Evolutionary conservation across 805 yeast species (phyloP).

Genomic region (Starmerella floricola): DNA sequence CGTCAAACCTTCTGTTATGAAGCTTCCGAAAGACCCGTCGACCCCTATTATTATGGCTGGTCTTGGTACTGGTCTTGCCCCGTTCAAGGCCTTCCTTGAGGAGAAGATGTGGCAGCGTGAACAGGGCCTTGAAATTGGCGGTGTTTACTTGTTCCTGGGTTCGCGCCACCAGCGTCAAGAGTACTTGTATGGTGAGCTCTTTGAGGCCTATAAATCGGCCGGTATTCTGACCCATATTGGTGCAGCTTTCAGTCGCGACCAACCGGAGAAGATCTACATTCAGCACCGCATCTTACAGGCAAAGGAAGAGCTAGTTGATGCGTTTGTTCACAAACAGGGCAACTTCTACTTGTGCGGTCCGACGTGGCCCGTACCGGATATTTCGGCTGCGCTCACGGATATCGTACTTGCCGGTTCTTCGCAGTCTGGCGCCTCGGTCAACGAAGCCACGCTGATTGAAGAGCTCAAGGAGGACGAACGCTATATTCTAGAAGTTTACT

Average conservation of each 20-base stretch:
- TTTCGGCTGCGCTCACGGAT: slow-evolving; percentile 78
- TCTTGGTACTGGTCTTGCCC: slow-evolving; percentile 94
- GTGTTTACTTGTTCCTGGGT: slow-evolving; percentile 75
- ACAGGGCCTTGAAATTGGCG: slow-evolving; percentile 84
- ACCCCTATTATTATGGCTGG: slow-evolving; percentile 96
- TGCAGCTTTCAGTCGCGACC: slow-evolving; percentile 97
- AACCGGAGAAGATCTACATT: slow-evolving; percentile 84
- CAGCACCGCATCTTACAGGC: slow-evolving; percentile 84
- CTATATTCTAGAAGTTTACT: slow-evolving; percentile 87
- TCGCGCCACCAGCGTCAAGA: slow-evolving; percentile 93
- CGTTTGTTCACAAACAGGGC: slow-evolving; percentile 68
- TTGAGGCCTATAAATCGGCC: slow-evolving; percentile 93
- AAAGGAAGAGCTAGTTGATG: slow-evolving; percentile 58
- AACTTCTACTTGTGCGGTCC: slow-evolving; percentile 96
- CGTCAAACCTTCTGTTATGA: slow-evolving; percentile 95
- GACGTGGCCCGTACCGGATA: slow-evolving; percentile 98
- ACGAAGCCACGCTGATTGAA: slow-evolving; percentile 71
- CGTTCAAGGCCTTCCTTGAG: slow-evolving; percentile 93
- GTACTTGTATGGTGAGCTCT: slow-evolving; percentile 87
- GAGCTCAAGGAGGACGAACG: slow-evolving; percentile 87
- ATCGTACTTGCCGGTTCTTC: slow-evolving; percentile 62
- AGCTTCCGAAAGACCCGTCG: slow-evolving; percentile 72
- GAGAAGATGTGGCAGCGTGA: slow-evolving; percentile 87
- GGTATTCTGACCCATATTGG: slow-evolving; percentile 89
- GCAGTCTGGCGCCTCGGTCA: slow-evolving; percentile 52